Percentiles rank a stretch among this genome's conserved stretches.
These are phyloP conservation scores for Cryptosporidium sp. DNA, from an alignment of 169 alveolate genomes.

Conservation along the genomic window DNA sequence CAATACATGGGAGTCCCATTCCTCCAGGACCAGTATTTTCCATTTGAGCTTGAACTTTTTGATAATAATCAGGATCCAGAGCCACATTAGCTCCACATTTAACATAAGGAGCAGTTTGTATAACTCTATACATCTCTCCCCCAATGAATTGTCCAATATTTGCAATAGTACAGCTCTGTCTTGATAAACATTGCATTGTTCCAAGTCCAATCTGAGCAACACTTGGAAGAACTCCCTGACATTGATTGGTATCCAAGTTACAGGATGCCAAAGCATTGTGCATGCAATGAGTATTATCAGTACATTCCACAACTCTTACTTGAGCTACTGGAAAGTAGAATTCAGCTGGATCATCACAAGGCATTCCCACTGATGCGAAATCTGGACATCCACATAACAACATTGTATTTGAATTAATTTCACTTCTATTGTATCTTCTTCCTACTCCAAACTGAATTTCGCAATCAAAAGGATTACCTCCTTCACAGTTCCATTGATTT, in stretches of 20 bases:
- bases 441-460: conserved; percentile 76
- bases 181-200: conserved; percentile 69
- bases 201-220: conserved; percentile 75
- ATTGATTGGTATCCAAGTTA: conserved; percentile 58
- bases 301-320: conserved; percentile 64
- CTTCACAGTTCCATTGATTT: conserved; percentile 63
- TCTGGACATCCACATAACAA: conserved; percentile 72
- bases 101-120: conserved; percentile 79
- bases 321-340: conserved; percentile 71
- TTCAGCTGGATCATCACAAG: conserved; percentile 74
- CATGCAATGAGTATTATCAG: conserved; percentile 73
- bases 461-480: conserved; percentile 75
- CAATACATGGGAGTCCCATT: conserved; percentile 80
- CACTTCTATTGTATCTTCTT: conserved; percentile 73
- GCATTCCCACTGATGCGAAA: conserved; percentile 66
- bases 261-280: conserved; percentile 74
- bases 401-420: conserved; percentile 40
- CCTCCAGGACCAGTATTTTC: conserved; percentile 75
- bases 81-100: conserved; percentile 82
- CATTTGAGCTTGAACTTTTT: conserved; percentile 65
- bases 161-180: conserved; percentile 69
- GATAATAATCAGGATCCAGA: conserved; percentile 79
- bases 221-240: conserved; percentile 73
- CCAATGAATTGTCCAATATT: conserved; percentile 72
- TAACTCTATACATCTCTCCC: conserved; percentile 79